phyloP scores from a whole-genome alignment of 768 basidiomycete species.

The Cyclocybe cylindracea region DNA sequence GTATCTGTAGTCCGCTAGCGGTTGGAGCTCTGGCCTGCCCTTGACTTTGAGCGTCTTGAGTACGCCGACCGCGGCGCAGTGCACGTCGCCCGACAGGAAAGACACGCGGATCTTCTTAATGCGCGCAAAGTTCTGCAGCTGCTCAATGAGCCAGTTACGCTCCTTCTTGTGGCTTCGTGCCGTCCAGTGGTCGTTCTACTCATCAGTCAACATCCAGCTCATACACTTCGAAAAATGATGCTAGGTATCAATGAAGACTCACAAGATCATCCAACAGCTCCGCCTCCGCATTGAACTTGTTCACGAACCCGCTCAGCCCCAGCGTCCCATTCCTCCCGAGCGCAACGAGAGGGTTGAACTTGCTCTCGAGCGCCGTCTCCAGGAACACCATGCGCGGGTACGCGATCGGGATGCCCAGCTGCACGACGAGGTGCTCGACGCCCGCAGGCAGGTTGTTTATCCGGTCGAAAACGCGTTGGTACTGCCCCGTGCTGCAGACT shows the following conservation, averaged over 20 bases:
- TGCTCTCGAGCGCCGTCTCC: conserved; percentile 75
- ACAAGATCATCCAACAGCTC: conserved; percentile 94
- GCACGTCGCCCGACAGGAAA: conserved; percentile 92
- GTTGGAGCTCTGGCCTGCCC: conserved; percentile 46
- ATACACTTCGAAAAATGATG: too few relatives aligned
- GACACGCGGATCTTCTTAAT: conserved; percentile 70
- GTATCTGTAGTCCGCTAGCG: conserved; percentile 73
- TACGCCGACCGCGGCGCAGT: conserved; percentile 82
- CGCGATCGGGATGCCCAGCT: conserved; percentile 85
- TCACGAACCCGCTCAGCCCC: conserved; percentile 78
- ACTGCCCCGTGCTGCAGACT: conserved; percentile 76
- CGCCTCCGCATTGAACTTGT: conserved; percentile 90
- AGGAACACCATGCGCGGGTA: conserved; percentile 95
- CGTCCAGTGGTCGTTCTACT: conserved; percentile 93
- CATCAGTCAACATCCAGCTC: too few relatives aligned
- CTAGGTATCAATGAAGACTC: too few relatives aligned
- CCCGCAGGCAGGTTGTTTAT: conserved; percentile 58
- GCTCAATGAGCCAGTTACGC: conserved; percentile 84
- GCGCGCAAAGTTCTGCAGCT: conserved; percentile 73
- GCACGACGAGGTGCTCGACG: conserved; percentile 83
- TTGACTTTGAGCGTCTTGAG: conserved; percentile 68
- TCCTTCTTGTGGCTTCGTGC: conserved; percentile 83
- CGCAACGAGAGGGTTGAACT: conserved; percentile 81
- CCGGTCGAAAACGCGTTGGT: conserved; percentile 69
- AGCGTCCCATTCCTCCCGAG: conserved; percentile 68